A percentile compares a stretch with the other conserved stretches of the same genome.
phyloP scores from a whole-genome alignment of 306 rosid species.

The Rosa rugosa region DNA sequence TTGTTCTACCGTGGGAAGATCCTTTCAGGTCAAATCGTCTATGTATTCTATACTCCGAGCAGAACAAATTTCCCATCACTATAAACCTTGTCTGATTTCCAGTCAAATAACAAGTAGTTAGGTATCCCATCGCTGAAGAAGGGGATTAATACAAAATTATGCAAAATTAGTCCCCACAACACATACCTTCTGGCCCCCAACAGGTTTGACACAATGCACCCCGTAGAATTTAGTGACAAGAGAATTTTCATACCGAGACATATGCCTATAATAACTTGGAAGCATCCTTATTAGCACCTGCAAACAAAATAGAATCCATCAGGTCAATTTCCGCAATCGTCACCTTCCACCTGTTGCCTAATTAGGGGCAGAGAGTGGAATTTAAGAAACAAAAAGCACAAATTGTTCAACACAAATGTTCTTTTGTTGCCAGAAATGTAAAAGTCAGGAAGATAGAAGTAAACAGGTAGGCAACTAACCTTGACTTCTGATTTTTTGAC shows the following conservation, averaged over 20 bases:
- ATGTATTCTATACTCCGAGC: conserved; percentile 92
- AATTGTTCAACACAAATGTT: not conserved
- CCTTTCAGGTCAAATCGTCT: conserved; percentile 94
- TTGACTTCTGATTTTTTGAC: conserved; percentile 97
- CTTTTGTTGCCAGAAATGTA: not conserved
- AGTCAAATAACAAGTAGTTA: conserved; percentile 17
- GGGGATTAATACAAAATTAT: not conserved
- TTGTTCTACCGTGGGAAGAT: conserved; percentile 91
- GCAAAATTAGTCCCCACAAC: not conserved
- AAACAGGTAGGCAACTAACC: conserved; percentile 48
- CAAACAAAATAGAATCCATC: conserved; percentile 23
- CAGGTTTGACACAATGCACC: conserved; percentile 94
- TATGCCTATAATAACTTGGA: conserved; percentile 70
- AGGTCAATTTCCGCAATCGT: not conserved
- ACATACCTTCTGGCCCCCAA: conserved; percentile 89
- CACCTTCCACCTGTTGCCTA: not conserved
- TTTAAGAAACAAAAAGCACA: not conserved
- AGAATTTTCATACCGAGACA: conserved; percentile 67
- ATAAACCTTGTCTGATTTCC: conserved; percentile 81
- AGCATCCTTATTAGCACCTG: conserved; percentile 98
- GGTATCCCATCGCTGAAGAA: not conserved
- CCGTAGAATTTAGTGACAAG: conserved; percentile 93
- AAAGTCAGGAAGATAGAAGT: conserved; percentile 12
- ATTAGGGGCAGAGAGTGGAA: not conserved
- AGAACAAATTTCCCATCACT: conserved; percentile 99